Evolutionary conservation across 2,329 filamentous ascomycete species (phyloP), one percentile per base, ranked within the genome.

Genomic region (Colletotrichum sp.): DNA sequence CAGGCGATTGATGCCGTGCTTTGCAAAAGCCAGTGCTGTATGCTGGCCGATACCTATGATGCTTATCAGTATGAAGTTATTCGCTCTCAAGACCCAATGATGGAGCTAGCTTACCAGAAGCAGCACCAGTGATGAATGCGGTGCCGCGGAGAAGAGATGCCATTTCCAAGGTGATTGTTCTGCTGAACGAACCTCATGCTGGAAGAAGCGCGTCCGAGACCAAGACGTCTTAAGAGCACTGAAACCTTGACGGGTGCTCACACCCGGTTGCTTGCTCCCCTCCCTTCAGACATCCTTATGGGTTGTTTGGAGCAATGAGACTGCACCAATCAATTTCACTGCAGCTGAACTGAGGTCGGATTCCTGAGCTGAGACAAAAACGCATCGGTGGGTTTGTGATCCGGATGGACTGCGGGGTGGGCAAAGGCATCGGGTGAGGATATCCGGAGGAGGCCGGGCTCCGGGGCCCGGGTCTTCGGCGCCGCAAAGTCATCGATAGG

Each of bases 51-150:
- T 90, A 78, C 89, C 89, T 89, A 77, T 48, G 79, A 21, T 21
- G 43, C 43, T 13, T 52, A 24, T 52, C 43, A 52, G 43, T 52
- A 24, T 52, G 59, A 14, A 14, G 28, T 34, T 14, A n/a, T 63
- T 32, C 30, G 28, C 59, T 21, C n/a, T 13, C 13, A 36, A 13
- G 16, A 12, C 16, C 18, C 59, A 32, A 36, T 21, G 30, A 36
- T 21, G 59, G 30, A n/a, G 34, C 34, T 9, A 7, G 55, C 81
- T 75, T 81, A 86, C 87, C 87, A 61, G 87, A 88, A 24, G 84
- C 86, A 43, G 87, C 87, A 34, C 87, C 88, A 6, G 87, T 89
- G 68, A 90, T 85, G 77, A 89, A 88, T 24, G 87, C 87, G 48
- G 87, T 85, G 61, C 87, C 87, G 75, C 83, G 84, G 34, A 89